phyloP scores from a whole-genome alignment of 371 early-diverging fungal genomes.

The Mortierella sp. region DNA sequence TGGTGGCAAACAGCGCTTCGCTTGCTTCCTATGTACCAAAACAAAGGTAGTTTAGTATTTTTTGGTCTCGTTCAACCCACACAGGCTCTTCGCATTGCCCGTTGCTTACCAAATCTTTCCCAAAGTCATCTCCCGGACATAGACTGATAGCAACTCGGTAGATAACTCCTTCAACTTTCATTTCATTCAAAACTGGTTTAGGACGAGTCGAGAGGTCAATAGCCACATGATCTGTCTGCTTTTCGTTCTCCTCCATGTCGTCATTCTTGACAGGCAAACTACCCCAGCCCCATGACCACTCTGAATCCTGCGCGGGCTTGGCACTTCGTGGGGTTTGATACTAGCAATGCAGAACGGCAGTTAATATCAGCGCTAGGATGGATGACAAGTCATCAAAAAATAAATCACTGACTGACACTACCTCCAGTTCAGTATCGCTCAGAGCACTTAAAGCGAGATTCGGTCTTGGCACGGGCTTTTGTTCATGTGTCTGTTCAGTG shows the following conservation, averaged over 20 bases:
- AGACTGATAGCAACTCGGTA: constrained; percentile 56
- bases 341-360: constrained; percentile 4
- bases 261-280: constrained; percentile 56
- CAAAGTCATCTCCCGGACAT: constrained; percentile 54
- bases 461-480: constrained; percentile 4
- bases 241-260: constrained; percentile 21
- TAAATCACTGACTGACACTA: not conserved
- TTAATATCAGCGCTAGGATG: too few relatives aligned
- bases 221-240: constrained; percentile 17
- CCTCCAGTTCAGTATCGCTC: constrained; percentile 60
- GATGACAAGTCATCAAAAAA: not conserved
- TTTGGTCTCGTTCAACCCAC: too few relatives aligned
- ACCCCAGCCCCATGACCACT: constrained; percentile 61
- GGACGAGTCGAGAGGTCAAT: constrained; percentile 18
- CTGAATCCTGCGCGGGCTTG: constrained; percentile 25
- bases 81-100: too few relatives aligned
- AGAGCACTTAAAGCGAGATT: constrained; percentile 43
- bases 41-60: not conserved
- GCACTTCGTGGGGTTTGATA: constrained; percentile 37
- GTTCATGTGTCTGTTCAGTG: not conserved
- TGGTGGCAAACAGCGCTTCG: constrained; percentile 68
- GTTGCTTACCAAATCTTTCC: constrained; percentile 46
- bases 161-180: constrained; percentile 38
- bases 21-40: constrained; percentile 55
- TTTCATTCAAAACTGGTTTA: constrained; percentile 37